phyloP scores from a whole-genome alignment of 2,329 filamentous ascomycete genomes.

The Nemania sp. region DNA sequence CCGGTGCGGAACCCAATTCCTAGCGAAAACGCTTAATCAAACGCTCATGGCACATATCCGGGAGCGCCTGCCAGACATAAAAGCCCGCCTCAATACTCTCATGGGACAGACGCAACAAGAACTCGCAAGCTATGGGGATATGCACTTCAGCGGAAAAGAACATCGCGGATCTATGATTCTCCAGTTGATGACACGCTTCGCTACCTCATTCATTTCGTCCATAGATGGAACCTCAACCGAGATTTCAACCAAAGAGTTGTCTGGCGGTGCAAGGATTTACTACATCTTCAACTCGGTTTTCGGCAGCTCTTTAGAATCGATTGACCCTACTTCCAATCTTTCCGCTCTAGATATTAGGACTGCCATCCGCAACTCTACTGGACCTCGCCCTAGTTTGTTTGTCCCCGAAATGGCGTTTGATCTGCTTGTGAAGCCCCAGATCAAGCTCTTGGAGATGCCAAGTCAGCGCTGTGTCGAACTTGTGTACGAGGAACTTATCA shows the following conservation, averaged over 20 bases:
- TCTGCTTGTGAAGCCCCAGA: constrained; percentile 95
- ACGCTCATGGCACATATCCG: constrained; percentile 97
- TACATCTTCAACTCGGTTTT: constrained; percentile 99
- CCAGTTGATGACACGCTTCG: constrained; percentile 97
- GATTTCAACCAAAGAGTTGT: constrained; percentile 97
- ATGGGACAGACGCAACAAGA: constrained; percentile 99
- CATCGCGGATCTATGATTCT: constrained; percentile 93
- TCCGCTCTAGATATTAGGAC: constrained; percentile 94
- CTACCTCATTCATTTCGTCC: constrained; percentile 95
- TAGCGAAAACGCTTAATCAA: constrained; percentile 92
- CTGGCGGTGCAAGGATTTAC: constrained; percentile 92
- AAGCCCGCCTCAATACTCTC: constrained; percentile 92
- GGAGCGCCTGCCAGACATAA: constrained; percentile 95
- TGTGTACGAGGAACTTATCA: constrained; percentile 98
- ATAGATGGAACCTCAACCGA: constrained; percentile 98
- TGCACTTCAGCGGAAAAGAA: constrained; percentile 96
- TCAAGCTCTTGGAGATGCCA: constrained; percentile 92
- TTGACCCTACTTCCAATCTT: constrained; percentile 94
- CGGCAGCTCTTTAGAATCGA: constrained; percentile 92
- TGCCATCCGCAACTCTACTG: constrained; percentile 96
- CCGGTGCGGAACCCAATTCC: constrained; percentile 89
- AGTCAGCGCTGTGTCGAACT: constrained; percentile 97
- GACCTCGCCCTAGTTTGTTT: constrained; percentile 91
- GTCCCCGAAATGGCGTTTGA: constrained; percentile 98
- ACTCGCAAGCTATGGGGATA: constrained; percentile 95